phyloP scores from a whole-genome alignment of 2,329 filamentous ascomycete species.

The Fusarium camptoceras region DNA sequence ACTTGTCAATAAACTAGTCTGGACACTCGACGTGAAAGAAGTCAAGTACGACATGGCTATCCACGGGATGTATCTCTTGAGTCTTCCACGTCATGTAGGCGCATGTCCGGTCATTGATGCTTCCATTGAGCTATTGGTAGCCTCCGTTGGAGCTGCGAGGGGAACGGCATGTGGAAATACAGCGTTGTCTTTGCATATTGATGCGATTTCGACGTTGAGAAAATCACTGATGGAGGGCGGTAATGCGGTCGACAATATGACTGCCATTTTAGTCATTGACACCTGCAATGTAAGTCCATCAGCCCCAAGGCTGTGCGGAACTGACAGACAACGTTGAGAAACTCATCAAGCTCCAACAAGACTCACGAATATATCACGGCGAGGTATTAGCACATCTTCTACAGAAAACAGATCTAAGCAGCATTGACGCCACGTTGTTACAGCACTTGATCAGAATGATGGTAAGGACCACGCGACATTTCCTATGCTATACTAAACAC shows the following conservation, averaged over 20 bases:
- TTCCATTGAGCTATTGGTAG: not conserved
- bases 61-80: not conserved
- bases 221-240: not conserved
- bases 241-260: no score
- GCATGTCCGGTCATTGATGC: not conserved
- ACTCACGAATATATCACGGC: no score
- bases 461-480: not conserved
- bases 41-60: not conserved
- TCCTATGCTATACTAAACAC: no score
- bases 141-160: no score
- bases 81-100: accelerated
- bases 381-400: not conserved
- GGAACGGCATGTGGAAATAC: accelerated
- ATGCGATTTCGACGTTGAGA: not conserved
- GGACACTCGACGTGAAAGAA: not conserved
- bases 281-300: not conserved
- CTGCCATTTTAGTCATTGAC: accelerated
- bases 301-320: not conserved
- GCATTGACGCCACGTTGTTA: not conserved
- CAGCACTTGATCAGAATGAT: not conserved
- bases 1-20: accelerated
- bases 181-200: accelerated
- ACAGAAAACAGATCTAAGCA: not conserved
- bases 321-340: not conserved
- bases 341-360: not conserved